These are phyloP conservation scores for Nicotiana undulata DNA, from an alignment of 257 asterid genomes.

Conservation along the genomic window DNA sequence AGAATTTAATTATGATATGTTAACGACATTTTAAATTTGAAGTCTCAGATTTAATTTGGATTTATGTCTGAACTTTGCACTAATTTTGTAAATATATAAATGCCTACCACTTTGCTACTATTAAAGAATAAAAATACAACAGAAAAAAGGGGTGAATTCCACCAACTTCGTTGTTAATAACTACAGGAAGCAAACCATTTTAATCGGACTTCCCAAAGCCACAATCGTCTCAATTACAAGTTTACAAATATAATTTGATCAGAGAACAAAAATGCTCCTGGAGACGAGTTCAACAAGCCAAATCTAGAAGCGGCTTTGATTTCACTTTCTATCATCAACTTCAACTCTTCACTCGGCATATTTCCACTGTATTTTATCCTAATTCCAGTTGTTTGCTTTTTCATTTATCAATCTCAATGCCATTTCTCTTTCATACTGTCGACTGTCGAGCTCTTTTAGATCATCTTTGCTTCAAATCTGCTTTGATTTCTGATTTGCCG, in stretches of 20 bases:
- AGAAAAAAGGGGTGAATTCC: not conserved
- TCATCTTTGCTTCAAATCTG: not conserved
- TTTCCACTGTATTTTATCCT: not conserved
- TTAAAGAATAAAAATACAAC: not conserved
- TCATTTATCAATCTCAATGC: not conserved
- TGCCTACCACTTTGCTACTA: too few relatives aligned
- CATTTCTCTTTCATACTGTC: not conserved
- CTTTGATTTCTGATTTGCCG: not conserved
- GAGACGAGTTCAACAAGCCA: not conserved
- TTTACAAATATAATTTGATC: not conserved
- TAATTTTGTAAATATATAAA: too few relatives aligned
- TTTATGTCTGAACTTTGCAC: too few relatives aligned
- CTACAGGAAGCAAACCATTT: not conserved
- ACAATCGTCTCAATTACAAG: not conserved
- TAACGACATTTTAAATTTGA: not conserved
- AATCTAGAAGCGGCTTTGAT: not conserved
- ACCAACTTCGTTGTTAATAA: constrained; percentile 9
- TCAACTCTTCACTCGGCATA: not conserved
- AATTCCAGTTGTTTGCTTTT: not conserved
- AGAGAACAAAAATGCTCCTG: not conserved
- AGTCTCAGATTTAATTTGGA: too few relatives aligned
- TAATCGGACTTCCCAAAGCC: constrained; percentile 23
- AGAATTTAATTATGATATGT: too few relatives aligned
- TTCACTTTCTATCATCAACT: not conserved
- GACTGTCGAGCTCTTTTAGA: not conserved